Evolutionary conservation across 2,329 filamentous ascomycete species (phyloP).

Genomic region (Fusarium neocosmosporiellum): DNA sequence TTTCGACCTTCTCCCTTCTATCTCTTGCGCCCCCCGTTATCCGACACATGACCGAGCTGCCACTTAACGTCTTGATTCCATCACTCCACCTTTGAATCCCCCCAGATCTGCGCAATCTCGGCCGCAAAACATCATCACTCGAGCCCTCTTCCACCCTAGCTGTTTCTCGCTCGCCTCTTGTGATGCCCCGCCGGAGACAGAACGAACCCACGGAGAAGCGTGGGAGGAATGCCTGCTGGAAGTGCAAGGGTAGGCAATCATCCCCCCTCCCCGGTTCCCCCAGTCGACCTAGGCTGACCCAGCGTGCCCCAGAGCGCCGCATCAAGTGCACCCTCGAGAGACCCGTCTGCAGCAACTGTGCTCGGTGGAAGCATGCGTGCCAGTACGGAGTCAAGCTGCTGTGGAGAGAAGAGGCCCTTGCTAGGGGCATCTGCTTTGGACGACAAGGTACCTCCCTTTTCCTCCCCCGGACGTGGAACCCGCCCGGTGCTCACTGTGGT

Average conservation of each 20-base stretch:
- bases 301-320: neutral
- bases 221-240: conserved; percentile 17
- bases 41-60: neutral
- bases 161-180: neutral
- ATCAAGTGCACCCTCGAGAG: conserved; percentile 8
- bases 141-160: neutral
- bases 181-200: conserved; percentile 1
- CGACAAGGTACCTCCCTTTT: neutral
- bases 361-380: conserved; percentile 2
- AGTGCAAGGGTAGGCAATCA: conserved; percentile 10
- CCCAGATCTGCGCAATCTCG: neutral
- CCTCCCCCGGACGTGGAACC: neutral
- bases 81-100: neutral
- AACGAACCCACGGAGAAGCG: conserved; percentile 14
- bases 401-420: conserved; percentile 20
- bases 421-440: conserved; percentile 16
- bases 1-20: conserved; percentile 10
- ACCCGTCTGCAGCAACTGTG: conserved; percentile 13
- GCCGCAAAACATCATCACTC: neutral
- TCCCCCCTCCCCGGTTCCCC: neutral
- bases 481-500: neutral
- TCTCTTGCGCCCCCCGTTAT: neutral
- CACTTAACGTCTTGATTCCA: neutral
- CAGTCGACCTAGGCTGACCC: neutral
- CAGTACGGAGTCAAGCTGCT: conserved; percentile 11